Percentiles rank a stretch among this genome's conserved stretches.
phyloP scores from a whole-genome alignment of 1,284 basidiomycete genomes.

The Omphalotus olearius region DNA sequence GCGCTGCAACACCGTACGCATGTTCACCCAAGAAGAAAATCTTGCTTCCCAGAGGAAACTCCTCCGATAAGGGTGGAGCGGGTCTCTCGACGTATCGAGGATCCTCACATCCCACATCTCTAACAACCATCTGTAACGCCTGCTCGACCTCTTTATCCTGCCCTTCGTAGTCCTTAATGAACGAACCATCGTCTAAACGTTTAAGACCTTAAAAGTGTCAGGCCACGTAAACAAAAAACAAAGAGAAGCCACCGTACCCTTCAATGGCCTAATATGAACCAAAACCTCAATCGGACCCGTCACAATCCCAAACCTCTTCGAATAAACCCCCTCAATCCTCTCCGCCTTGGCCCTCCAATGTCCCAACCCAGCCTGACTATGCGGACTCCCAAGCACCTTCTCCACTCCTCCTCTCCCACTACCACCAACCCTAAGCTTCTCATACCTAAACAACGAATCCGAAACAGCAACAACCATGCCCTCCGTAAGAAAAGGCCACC shows the following conservation, averaged over 20 bases:
- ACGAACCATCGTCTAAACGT: conserved; percentile 82
- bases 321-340: conserved; percentile 80
- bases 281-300: conserved; percentile 80
- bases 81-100: conserved; percentile 82
- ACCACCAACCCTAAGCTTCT: conserved; percentile 58
- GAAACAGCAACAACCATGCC: conserved; percentile 86
- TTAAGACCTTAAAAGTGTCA: conserved; percentile 76
- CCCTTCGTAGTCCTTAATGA: conserved; percentile 93
- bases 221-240: conserved; percentile 3
- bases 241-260: conserved; percentile 49
- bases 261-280: conserved; percentile 82
- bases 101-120: conserved; percentile 81
- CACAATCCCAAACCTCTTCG: conserved; percentile 86
- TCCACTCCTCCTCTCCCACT: conserved; percentile 19
- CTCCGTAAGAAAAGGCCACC: conserved; percentile 96
- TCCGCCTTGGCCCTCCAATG: conserved; percentile 80
- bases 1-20: conserved; percentile 93
- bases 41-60: conserved; percentile 87
- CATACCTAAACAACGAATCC: conserved; percentile 86
- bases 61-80: conserved; percentile 79
- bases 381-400: conserved; percentile 69
- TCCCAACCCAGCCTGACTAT: conserved; percentile 59
- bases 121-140: conserved; percentile 81
- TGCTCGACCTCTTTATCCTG: conserved; percentile 80
- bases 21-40: conserved; percentile 95